Evolutionary conservation across 1,284 basidiomycete species (phyloP).

Genomic region (Xanthoconium separans): DNA sequence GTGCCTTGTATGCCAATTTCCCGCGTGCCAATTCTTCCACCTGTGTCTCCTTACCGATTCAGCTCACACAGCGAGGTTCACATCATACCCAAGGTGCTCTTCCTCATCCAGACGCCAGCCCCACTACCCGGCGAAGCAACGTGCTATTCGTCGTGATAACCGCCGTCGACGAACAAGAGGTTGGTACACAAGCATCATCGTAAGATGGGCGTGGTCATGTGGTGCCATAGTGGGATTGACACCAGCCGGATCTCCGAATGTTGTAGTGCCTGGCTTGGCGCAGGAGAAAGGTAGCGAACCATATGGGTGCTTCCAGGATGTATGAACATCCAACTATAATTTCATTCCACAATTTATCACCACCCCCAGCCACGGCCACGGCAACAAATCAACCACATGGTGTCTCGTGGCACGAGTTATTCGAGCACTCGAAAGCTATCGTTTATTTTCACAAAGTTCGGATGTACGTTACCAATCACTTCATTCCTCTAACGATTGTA

Average conservation of each 20-base stretch:
- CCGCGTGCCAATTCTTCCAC: no score
- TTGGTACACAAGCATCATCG: no score
- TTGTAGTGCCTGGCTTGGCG: no score
- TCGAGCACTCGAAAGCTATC: background rate
- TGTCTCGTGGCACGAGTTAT: background rate
- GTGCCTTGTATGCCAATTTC: no score
- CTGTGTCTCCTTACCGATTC: no score
- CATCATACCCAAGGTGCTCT: background rate
- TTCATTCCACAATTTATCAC: no score
- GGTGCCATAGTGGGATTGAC: background rate
- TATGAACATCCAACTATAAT: background rate
- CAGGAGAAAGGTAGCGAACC: no score
- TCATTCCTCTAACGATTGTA: background rate
- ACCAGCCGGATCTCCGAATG: no score
- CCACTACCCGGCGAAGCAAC: no score
- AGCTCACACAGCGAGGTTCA: background rate
- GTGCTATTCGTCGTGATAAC: no score
- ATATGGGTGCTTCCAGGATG: no score
- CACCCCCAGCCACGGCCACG: background rate
- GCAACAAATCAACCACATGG: background rate
- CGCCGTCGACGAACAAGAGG: no score
- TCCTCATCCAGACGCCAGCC: background rate
- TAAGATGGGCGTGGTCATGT: background rate
- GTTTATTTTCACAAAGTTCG: background rate
- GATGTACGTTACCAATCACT: background rate